Evolutionary conservation across 805 yeast species (phyloP).

Genomic region (Hanseniaspora singularis): DNA sequence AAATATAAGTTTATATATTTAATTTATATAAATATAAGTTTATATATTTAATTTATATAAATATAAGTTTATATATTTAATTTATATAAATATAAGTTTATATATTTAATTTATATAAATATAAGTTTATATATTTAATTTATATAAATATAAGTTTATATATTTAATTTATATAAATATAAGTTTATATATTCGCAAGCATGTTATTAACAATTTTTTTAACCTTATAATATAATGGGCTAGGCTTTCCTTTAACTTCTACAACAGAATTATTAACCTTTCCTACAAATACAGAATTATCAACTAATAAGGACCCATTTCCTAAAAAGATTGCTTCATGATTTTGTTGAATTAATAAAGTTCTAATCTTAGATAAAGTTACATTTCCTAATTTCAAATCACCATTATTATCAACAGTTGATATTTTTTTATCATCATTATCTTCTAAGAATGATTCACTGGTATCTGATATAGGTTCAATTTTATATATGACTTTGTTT

Average conservation of each 20-base stretch:
- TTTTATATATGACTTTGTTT: constrained; percentile 18
- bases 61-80: too few relatives aligned
- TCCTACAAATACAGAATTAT: constrained; percentile 59
- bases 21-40: too few relatives aligned
- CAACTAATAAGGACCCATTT: constrained; percentile 83
- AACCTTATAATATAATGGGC: constrained; percentile 65
- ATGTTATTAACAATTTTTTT: constrained; percentile 57
- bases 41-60: too few relatives aligned
- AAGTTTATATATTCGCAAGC: constrained; percentile 53
- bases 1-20: too few relatives aligned
- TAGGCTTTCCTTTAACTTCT: constrained; percentile 71
- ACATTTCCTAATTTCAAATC: constrained; percentile 63
- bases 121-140: too few relatives aligned
- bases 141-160: too few relatives aligned
- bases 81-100: too few relatives aligned
- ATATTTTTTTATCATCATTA: not conserved
- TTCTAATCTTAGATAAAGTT: constrained; percentile 65
- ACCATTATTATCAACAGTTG: not conserved
- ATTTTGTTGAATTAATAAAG: constrained; percentile 44
- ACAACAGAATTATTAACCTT: constrained; percentile 74
- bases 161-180: too few relatives aligned
- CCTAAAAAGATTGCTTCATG: constrained; percentile 80
- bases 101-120: too few relatives aligned
- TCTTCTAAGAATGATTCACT: constrained; percentile 35
- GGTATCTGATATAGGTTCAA: constrained; percentile 23